Percentiles rank a stretch among this genome's conserved stretches.
Evolutionary conservation across 78 protist genomes (phyloP).

Genomic region (Protostelium mycophagum): DNA sequence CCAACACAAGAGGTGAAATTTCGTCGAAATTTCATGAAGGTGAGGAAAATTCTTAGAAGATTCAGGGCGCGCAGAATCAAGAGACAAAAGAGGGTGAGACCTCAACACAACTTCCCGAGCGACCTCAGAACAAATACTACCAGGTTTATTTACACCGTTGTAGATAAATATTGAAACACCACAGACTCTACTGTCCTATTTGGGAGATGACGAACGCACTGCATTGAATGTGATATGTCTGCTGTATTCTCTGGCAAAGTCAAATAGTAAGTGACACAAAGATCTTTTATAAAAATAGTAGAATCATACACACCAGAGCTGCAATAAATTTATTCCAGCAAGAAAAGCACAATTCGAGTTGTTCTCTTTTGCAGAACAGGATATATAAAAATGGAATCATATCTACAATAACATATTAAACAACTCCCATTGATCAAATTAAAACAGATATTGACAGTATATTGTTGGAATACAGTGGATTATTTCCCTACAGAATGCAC

Average conservation of each 20-base stretch:
- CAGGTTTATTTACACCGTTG: constrained; percentile 5
- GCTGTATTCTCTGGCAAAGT: background rate
- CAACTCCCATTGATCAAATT: constrained; percentile 29
- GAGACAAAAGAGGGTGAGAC: background rate
- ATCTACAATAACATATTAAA: background rate
- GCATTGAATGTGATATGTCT: background rate
- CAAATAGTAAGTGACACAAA: background rate
- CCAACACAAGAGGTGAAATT: background rate
- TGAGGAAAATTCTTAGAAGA: too few relatives aligned
- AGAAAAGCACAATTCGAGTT: background rate
- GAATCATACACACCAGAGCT: background rate
- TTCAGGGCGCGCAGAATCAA: too few relatives aligned
- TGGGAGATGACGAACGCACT: background rate
- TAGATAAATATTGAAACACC: constrained; percentile 4
- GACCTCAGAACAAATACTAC: background rate
- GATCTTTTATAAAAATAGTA: background rate
- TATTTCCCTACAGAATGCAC: constrained; percentile 43
- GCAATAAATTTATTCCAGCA: background rate
- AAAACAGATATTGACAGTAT: constrained; percentile 17
- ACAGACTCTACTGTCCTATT: background rate
- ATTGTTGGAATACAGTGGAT: constrained; percentile 46
- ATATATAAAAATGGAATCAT: background rate
- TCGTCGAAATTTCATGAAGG: background rate
- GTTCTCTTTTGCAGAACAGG: background rate
- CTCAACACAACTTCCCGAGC: background rate